These are phyloP conservation scores for Wickerhamomyces alni DNA, from an alignment of 805 yeast species.

Conservation along the genomic window DNA sequence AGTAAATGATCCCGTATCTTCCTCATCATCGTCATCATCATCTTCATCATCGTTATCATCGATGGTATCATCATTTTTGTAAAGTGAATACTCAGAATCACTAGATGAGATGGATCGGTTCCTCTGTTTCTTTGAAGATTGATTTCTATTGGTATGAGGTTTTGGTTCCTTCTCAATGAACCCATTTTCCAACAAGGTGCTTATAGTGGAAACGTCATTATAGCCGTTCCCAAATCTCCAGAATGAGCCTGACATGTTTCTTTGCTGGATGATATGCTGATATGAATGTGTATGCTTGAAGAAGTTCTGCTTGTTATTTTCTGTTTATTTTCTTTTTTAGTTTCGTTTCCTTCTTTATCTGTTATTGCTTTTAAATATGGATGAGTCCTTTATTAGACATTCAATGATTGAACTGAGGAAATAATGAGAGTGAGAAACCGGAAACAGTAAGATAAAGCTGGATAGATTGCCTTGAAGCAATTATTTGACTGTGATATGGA, in stretches of 20 bases:
- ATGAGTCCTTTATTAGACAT: background rate
- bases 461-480: no score
- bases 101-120: conserved; percentile 13
- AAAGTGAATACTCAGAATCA: conserved; percentile 16
- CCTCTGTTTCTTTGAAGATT: conserved; percentile 12
- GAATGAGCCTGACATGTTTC: conserved; percentile 39
- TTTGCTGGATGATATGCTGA: background rate
- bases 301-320: no score
- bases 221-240: conserved; percentile 61
- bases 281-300: background rate
- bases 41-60: conserved; percentile 25
- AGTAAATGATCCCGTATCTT: conserved; percentile 19
- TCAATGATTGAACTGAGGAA: background rate
- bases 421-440: background rate
- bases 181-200: conserved; percentile 36
- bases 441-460: background rate
- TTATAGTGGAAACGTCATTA: conserved; percentile 47
- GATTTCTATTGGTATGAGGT: background rate
- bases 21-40: no score
- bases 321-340: no score
- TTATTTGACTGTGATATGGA: no score
- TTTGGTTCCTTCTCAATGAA: conserved; percentile 36
- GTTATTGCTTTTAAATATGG: no score
- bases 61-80: conserved; percentile 22
- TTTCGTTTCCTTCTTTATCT: no score